Percentiles rank a stretch among this genome's conserved stretches.
Conservation (phyloP, 306 rosid genomes). For the Alnus rubra region DNA sequence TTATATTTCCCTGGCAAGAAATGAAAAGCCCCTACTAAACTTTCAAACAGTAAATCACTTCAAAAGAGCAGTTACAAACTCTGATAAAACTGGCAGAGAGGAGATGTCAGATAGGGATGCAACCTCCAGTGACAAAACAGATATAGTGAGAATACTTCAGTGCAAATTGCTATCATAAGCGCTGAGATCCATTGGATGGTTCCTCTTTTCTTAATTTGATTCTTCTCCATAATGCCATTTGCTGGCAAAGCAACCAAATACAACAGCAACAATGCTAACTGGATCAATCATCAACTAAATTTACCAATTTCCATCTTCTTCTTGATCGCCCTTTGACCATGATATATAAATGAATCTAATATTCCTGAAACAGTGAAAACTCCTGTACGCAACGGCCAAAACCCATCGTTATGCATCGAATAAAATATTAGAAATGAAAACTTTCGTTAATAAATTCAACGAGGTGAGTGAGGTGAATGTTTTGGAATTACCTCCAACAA, state of each 20-base stretch:
- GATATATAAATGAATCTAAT: constrained; percentile 92
- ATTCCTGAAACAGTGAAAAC: constrained; percentile 94
- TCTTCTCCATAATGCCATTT: constrained; percentile 42
- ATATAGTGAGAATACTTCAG: constrained; percentile 31
- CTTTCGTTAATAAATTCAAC: not conserved
- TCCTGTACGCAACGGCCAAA: constrained; percentile 50
- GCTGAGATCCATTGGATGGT: constrained; percentile 32
- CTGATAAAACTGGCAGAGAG: not conserved
- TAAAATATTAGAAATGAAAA: constrained; percentile 13
- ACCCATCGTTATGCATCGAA: constrained; percentile 17
- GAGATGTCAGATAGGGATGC: not conserved
- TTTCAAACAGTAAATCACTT: constrained; percentile 23
- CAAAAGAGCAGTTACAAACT: not conserved
- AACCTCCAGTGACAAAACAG: constrained; percentile 23
- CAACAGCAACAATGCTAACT: constrained; percentile 20
- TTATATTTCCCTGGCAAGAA: not conserved
- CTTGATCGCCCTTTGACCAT: constrained; percentile 92
- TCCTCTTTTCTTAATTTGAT: constrained; percentile 36
- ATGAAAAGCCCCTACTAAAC: not conserved
- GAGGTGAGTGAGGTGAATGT: constrained; percentile 16
- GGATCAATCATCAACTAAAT: constrained; percentile 53
- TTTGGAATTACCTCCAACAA: constrained; percentile 81
- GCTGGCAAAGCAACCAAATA: constrained; percentile 33
- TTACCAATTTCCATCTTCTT: constrained; percentile 98
- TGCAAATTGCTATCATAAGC: constrained; percentile 35